Evolutionary conservation across 2,329 filamentous ascomycete genomes (phyloP), one percentile per base, ranked within the genome.

Genomic region (Tolypocladium ophioglossoides): DNA sequence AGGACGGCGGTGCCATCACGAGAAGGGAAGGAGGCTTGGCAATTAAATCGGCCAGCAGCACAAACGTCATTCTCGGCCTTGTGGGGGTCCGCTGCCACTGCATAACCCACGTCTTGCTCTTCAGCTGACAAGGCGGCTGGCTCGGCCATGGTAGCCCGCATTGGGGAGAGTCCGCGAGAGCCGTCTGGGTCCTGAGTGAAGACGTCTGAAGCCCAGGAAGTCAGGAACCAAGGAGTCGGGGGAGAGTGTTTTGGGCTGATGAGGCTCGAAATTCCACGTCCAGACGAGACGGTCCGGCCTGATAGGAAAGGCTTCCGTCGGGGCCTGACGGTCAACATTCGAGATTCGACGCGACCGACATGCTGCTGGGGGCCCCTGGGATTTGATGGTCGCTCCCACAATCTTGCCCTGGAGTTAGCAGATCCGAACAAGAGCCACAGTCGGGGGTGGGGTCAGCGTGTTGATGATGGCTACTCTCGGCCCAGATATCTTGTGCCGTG

Each of bases 1-100:
- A 18, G 16, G 44, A 38, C n/a, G 12, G n/a, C 24, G 41, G 51
- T 55, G 48, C 51, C 55, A 57, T 51, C 44, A 55, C 55, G 34
- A 57, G 54, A 57, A 54, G 22, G 53, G 55, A 53, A 57, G 54
- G 53, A 55, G 48, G 46, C 27, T 37, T 8, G 32, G 22, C 37
- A 40, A 32, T 39, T 11, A 32, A 3, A 30, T 30, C 27, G 12
- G 22, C 34, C 32, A 22, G 44, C 34, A 35, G 35, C 50, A 27
- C 9, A 34, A 35, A 52, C 41, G 41, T 40, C 44, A 52, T 35
- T 40, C 12, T 52, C 14, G 41, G 35, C 41, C 27, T 38, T 34
- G 41, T 32, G 35, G 41, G 34, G 35, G 16, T 30, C 22, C 11
- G 37, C 48, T 39, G 41, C 16, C 16, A n/a, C 14, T 11, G 18